Base-by-base conservation (phyloP, 2,329 filamentous ascomycete species). In the Penicillium griseofulvum region DNA sequence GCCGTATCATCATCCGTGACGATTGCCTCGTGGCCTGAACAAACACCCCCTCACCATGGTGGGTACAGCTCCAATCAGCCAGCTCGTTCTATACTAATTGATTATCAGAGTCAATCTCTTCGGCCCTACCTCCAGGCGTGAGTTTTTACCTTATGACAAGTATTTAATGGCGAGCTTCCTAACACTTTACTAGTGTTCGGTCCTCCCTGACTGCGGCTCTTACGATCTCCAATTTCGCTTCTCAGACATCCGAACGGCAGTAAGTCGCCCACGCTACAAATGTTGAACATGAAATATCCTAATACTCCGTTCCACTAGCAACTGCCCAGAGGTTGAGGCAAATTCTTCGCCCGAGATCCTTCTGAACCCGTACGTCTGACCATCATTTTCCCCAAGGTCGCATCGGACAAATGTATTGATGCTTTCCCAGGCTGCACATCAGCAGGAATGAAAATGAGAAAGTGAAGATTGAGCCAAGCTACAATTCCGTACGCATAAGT, bases 361-460 rank as follows among this genome's bases (percentile, higher is more conserved):
- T 22, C 82, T 99, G 58, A 96, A 94, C 69, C 92, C 93, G 17
- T 80, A 29, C 38, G 51, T 49, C 37, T 49, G 41, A 34, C 12
- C 22, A 12, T 33, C 36, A 26, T 33, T 33, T 28, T 17, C n/a
- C 33, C 29, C 24, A 17, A 19, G 16, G 31, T 38, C 36, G 16
- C 22, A 34, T 39, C 8, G 49, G 42, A 44, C 52, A 55, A 24
- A 29, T 4, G 26, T 43, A 55, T 57, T 48, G 47, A 57, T 42
- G 24, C 16, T 2, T 9, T 28, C 31, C 16, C 36, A 42, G 38
- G 45, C 17, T 99, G 61, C 91, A 88, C 28, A 86, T 99, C 65
- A 89, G 93, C 60, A 87, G 94, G 62, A 99, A 99, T 77, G 92
- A 97, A 77, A 96, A 97, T 74, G 94, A 99, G 83, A 87, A 89